Base-by-base conservation (phyloP, 176 grass and related monocot genomes). In the Elaeis guineensis region DNA sequence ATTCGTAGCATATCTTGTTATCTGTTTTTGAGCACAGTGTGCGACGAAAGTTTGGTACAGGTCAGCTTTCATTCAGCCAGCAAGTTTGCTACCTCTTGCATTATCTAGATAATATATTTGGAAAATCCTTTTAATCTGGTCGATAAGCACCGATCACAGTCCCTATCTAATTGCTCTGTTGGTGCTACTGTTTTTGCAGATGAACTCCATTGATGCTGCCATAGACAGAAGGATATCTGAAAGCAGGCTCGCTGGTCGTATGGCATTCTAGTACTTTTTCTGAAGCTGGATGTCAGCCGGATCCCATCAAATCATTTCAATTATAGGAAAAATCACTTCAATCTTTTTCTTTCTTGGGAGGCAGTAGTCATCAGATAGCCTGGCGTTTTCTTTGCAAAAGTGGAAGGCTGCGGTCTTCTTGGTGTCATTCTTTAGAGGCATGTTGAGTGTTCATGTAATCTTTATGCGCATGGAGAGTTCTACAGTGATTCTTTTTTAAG, bases 211-310 rank as follows among this genome's bases (percentile, higher is more conserved):
- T 20, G 88, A 92, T 65, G 88, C 88, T n/a, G 94, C 88, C 7
- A 89, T 99, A 65, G 94, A 99, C 79, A 79, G 85, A 64, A 77
- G 88, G 74, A 89, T 99, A 77, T 99, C 88, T 3, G 94, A 98
- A 65, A 81, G 84, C 52, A 63, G 68, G 72, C 69, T 99, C 58
- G 79, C 94, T 39, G 82, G 82, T 65, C 79, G 70, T 17, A 91
- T 97, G 92, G 63, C 79, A 39, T 79, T 86, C 39, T 98, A 72
- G 57, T 48, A 21, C 65, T 35, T 63, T 63, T 39, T 69, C 32
- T 18, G 58, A 61, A 61, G 25, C 25, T 61, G 15, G 17, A 25
- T 61, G 25, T 35, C 35, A 44, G 35, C 35, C 35, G 14, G 9
- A 44, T 44, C 35, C 35, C 9, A 2, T 44, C 35, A 11, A 12